Evolutionary conservation across 345 rosid genomes (phyloP), one percentile per base, ranked within the genome.

Genomic region (Linum trigynum): DNA sequence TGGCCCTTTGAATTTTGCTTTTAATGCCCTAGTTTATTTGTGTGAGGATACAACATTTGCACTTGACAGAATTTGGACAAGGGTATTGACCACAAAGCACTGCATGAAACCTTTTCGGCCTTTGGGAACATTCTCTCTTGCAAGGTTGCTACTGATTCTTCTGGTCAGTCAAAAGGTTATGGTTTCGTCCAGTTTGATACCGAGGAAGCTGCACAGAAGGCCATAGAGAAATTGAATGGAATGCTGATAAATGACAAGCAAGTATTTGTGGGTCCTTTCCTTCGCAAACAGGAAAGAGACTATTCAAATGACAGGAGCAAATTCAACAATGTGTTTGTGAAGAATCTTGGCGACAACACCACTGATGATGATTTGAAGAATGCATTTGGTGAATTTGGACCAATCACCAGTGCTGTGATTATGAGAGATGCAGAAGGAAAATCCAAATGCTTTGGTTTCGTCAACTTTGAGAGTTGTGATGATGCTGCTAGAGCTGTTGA

Each of bases 121-220:
- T 85, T 88, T 37, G 95, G 95, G 59, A 73, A 55, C 0, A 79
- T 88, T 0, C 83, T 85, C 58, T 88, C 91, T 36, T 83, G 95
- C 72, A 88, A 88, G 71, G 83, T 85, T 3, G 95, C 84, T 1
- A 39, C 73, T 57, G 89, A 88, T 38, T 63, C 32, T 23, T 67
- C 63, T 5, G 95, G 86, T 0, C 69, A 65, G 38, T 79, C 95
- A 0, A 83, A 71, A 72, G 91, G 89, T 0, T 82, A 79, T n/a
- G 95, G 95, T 0, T 85, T 80, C 69, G 89, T 85, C 0, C 95
- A 88, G 81, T 88, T 78, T 72, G 95, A 88, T 38, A 75, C 68
- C 11, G 87, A 82, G 57, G 91, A 84, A 56, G 69, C 80, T 42
- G 89, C 95, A 39, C 71, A 78, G 17, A 75, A 69, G 39, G 82